A percentile compares a stretch with the other conserved stretches of the same genome.
Evolutionary conservation across 805 yeast species (phyloP).

Genomic region (Scheffersomyces lignosus): DNA sequence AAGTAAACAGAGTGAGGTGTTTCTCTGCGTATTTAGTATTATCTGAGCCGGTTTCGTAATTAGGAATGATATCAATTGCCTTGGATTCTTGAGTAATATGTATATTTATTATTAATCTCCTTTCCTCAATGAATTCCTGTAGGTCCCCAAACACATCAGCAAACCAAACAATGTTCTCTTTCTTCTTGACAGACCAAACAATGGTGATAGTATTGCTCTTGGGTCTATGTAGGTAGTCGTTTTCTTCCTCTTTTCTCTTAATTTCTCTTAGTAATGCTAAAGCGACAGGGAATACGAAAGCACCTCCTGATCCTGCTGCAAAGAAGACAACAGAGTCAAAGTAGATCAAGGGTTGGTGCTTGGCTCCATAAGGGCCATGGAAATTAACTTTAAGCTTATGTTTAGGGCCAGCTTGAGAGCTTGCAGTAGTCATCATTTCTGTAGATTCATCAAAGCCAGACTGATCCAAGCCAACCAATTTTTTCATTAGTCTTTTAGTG

Average conservation of each 20-base stretch:
- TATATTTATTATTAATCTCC: no score
- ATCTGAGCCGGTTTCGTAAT: no score
- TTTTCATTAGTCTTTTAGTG: slow-evolving; percentile 35
- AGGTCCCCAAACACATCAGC: no score
- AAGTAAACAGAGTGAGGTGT: no score
- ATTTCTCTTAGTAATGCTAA: slow-evolving; percentile 36
- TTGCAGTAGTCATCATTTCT: background rate
- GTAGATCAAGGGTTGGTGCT: slow-evolving; percentile 37
- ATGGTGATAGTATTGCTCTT: slow-evolving; percentile 22
- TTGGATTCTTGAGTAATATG: no score
- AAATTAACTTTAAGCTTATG: slow-evolving; percentile 34
- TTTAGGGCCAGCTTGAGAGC: no score
- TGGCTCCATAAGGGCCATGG: slow-evolving; percentile 50
- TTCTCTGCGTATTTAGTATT: no score
- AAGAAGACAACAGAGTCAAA: slow-evolving; percentile 43
- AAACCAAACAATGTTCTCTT: slow-evolving; percentile 36
- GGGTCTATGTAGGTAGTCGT: slow-evolving; percentile 38
- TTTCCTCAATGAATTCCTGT: no score
- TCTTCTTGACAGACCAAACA: slow-evolving; percentile 31
- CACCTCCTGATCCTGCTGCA: slow-evolving; percentile 48
- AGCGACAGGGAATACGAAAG: slow-evolving; percentile 47
- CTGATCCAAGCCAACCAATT: slow-evolving; percentile 17
- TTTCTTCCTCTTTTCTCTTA: slow-evolving; percentile 19
- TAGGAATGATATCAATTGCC: no score
- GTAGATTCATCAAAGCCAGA: background rate